phyloP scores from a whole-genome alignment of 495 filamentous ascomycete genomes.

The Lophiostoma macrostomum region DNA sequence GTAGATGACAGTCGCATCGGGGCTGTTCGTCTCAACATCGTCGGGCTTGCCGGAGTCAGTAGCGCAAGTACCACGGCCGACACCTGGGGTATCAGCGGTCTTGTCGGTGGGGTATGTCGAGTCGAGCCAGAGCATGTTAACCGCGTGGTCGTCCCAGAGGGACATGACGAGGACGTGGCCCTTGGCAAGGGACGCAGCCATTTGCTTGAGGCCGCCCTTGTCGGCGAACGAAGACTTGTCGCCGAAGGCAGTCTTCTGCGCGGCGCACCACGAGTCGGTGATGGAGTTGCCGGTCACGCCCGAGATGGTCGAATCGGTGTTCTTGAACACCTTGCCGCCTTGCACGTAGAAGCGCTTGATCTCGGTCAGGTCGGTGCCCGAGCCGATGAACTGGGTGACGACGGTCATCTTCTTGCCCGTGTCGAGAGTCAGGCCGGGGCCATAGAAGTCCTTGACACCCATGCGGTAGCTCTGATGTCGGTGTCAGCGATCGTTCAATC shows the following conservation, averaged over 20 bases:
- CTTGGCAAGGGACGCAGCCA: conserved; percentile 54
- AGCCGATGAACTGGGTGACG: conserved; percentile 64
- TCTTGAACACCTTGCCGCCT: conserved; percentile 56
- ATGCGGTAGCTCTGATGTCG: conserved; percentile 48
- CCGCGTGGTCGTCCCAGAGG: conserved; percentile 73
- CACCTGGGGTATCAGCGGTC: conserved; percentile 57
- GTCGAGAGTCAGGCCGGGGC: conserved; percentile 55
- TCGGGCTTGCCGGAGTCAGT: conserved; percentile 58
- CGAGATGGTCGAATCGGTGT: conserved; percentile 53
- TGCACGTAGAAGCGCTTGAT: conserved; percentile 61
- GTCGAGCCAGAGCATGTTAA: conserved; percentile 78
- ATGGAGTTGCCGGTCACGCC: conserved; percentile 57
- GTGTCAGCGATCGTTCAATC: background rate
- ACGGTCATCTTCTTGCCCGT: conserved; percentile 61
- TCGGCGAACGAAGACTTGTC: conserved; percentile 56
- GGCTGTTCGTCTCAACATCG: conserved; percentile 54
- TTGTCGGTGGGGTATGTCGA: conserved; percentile 34
- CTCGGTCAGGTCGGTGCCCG: conserved; percentile 49
- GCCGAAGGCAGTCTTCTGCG: conserved; percentile 60
- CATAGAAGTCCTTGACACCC: conserved; percentile 57
- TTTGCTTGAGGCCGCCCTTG: conserved; percentile 59
- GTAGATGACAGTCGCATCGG: conserved; percentile 60
- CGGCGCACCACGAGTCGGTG: conserved; percentile 59
- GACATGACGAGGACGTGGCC: conserved; percentile 76
- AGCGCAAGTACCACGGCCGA: conserved; percentile 66